Conservation (phyloP, 1,284 basidiomycete genomes). For the Testicularia cyperi region DNA sequence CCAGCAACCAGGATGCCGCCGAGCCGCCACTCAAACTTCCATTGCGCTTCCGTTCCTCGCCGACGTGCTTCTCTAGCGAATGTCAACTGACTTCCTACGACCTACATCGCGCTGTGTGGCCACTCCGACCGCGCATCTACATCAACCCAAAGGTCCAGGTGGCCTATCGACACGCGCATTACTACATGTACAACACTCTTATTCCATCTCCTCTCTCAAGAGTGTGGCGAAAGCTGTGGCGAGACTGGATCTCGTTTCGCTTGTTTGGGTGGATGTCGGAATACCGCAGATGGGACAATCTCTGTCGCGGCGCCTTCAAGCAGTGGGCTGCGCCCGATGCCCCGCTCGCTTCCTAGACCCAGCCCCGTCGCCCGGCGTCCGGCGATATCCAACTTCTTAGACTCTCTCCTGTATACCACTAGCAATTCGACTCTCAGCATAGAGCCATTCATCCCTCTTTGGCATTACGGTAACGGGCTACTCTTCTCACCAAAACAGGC, state of each 20-base stretch:
- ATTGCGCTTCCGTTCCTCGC: constrained; percentile 64
- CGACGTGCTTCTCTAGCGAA: constrained; percentile 65
- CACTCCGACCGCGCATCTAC: constrained; percentile 62
- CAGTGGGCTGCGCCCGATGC: constrained; percentile 1
- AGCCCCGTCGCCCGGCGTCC: too few species aligned
- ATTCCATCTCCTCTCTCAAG: constrained; percentile 32
- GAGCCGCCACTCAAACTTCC: constrained; percentile 59
- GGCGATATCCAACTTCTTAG: too few species aligned
- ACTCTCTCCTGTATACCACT: too few species aligned
- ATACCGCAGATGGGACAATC: constrained; percentile 15
- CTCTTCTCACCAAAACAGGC: too few species aligned
- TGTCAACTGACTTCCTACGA: constrained; percentile 67
- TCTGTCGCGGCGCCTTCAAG: not conserved
- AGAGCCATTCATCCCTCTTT: too few species aligned
- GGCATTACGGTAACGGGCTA: too few species aligned
- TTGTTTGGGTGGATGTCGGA: constrained; percentile 43
- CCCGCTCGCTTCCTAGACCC: not conserved
- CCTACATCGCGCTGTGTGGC: constrained; percentile 64
- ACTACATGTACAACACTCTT: constrained; percentile 30
- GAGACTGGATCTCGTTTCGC: constrained; percentile 31
- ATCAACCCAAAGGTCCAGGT: constrained; percentile 62
- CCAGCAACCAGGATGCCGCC: constrained; percentile 6
- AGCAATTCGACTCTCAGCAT: too few species aligned
- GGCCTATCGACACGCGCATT: constrained; percentile 39
- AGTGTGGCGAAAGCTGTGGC: constrained; percentile 46